Evolutionary conservation across 1,284 basidiomycete genomes (phyloP), one percentile per base, ranked within the genome.

Genomic region (Retiboletus flavoniger): DNA sequence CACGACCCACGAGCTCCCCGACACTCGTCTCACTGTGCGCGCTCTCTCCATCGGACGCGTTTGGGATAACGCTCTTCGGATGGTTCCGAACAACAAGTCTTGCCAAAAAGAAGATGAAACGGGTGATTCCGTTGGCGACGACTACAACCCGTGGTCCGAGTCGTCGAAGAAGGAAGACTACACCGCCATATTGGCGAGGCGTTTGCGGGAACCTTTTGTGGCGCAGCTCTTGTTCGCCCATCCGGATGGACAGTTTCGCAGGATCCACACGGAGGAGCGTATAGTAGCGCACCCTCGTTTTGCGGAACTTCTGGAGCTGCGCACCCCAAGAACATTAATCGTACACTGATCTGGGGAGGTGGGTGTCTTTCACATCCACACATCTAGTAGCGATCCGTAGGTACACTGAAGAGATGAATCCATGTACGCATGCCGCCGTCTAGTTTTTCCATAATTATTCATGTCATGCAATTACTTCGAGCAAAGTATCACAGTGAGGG

Each of bases 261-360:
- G 63, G 10, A 56, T 66, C 7, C 54, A 50, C 7, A 63, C 64
- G 7, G 63, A 65, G 35, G 63, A 64, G 21, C 55, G 63, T 17
- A 65, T 65, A 4, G 51, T 63, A 1, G 57, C 54, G 9, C 56
- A 54, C n/a, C 62, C 62, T 38, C 48, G 42, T 19, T 7, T 55
- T 17, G 26, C 14, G 7, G 64, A 65, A 11, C 24, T 65, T 4
- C 1, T 64, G 16, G 53, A 62, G 17, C 10, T 66, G 26, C 62
- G 43, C 13, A 56, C 53, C 11, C 62, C 62, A 8, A 64, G 34
- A 40, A 67, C 55, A 10, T 34, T 66, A 31, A 66, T 69, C 7
- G 65, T 57, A 4, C 55, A 58, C 38, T 63, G 36, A 62, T 21
- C 3, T 40, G 4, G 10, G 26, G 14, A 28, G 29, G 26, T 4